Base-by-base conservation (phyloP, 140 eudicot genomes). In the Oenanthe javanica region DNA sequence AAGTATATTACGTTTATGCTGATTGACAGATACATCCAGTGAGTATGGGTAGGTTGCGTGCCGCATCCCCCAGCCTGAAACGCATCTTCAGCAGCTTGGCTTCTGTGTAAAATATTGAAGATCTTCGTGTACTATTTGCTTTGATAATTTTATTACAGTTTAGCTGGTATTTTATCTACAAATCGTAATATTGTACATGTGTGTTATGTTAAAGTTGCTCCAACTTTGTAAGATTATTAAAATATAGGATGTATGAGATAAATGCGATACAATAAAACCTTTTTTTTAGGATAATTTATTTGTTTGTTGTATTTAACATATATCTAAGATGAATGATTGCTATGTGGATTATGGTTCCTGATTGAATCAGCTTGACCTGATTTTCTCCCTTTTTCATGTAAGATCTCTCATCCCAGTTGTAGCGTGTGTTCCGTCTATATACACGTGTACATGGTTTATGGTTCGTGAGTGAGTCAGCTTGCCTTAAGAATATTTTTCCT, bases 21-120 rank as follows among this genome's bases (percentile, higher is more conserved):
- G 67, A 59, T 64, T 77, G 25, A 79, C 85, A 94, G 98, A 84
- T 94, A 81, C 91, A 77, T 75, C 86, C 93, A 4, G 38, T 74
- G 72, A 87, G 91, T 84, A 88, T 90, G 91, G 90, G 89, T 9
- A 87, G 87, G 77, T 80, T 92, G 51, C 93, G 98, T 66, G 80
- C 87, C 5, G 92, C 97, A 69, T 94, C 94, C 81, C 93, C 90
- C 50, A 89, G 92, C 80, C 88, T 94, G 86, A 94, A 92, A 80
- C 98, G 97, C 61, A 89, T 94, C 81, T 94, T 87, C 85, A 90
- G 89, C 91, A 93, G 98, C 86, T 72, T 87, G 72, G 90, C 86
- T 77, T 83, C 91, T 12, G 45, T 86, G 19, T 91, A 84, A 90
- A 27, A 47, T 76, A 5, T 46, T 31, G 70, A 47, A 76, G 77